Base-by-base conservation (phyloP, 164 flowering plant species). In the Buxus sempervirens region DNA sequence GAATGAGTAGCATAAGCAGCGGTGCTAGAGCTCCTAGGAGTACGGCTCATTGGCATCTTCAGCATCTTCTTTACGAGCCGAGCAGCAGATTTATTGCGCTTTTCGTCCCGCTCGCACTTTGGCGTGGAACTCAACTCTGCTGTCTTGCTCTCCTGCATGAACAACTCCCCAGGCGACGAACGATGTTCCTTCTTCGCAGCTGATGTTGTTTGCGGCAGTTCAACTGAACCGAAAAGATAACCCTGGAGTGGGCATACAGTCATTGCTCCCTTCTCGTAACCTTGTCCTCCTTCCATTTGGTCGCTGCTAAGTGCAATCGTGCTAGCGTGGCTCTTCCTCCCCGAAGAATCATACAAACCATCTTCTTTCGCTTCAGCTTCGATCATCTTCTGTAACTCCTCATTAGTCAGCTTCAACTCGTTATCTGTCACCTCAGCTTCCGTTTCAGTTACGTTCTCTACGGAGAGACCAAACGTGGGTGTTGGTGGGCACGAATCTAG, bases 161-260 rank as follows among this genome's bases (percentile, higher is more conserved):
- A 90, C 63, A 93, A 81, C 80, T 93, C 98, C 0, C 93, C 93
- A 2, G 91, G 89, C 0, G 98, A 89, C n/a, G 90, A 76, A 69
- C 97, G 76, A 20, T 82, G 75, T 72, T 89, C 96, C 72, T 89
- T 89, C 80, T 83, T 85, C 18, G 72, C 76, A 59, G 24, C 72
- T 10, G 82, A 42, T 21, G 81, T 74, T 36, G 82, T 79, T 62
- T 83, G 88, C 25, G 87, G 83, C 64, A 84, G 21, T 67, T 82
- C 96, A 32, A 84, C 73, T 5, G 96, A 83, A 10, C 98, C 91
- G 28, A 93, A 84, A 41, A 93, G 85, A 67, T 83, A 93, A 25
- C 79, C 93, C 72, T 93, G 98, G 14, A 93, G 88, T 16, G 98
- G 98, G 65, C 91, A 88, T 18, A 79, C 75, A 19, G 76, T 45